A percentile compares a stretch with the other conserved stretches of the same genome.
phyloP scores from a whole-genome alignment of 306 rosid genomes.

The Quercus agrifolia region DNA sequence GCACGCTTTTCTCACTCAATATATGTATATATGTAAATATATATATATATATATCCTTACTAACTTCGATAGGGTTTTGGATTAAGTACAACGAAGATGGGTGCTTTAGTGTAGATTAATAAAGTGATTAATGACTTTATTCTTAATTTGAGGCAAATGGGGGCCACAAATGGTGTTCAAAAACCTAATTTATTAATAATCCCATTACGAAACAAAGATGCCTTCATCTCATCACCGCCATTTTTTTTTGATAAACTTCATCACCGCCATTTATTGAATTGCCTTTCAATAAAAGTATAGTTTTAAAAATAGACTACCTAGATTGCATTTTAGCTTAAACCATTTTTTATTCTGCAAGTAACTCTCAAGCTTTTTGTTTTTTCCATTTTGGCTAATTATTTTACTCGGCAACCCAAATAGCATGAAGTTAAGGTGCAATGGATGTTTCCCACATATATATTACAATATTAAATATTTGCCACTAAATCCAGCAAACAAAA shows the following conservation, averaged over 20 bases:
- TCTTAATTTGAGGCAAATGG: slow-evolving; percentile 11
- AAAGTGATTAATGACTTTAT: slow-evolving; percentile 25
- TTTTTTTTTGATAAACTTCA: background rate
- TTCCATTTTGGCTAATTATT: background rate
- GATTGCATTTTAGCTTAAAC: background rate
- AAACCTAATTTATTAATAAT: slow-evolving; percentile 49
- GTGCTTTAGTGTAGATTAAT: slow-evolving; percentile 10
- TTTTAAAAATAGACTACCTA: slow-evolving; percentile 3
- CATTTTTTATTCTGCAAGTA: background rate
- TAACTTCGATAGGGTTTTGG: slow-evolving; percentile 26
- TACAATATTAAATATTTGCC: background rate
- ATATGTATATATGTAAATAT: background rate
- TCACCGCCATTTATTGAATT: slow-evolving; percentile 32
- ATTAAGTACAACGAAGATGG: slow-evolving; percentile 25
- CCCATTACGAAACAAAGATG: slow-evolving; percentile 14
- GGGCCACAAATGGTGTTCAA: slow-evolving; percentile 21
- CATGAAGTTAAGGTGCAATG: slow-evolving; percentile 18
- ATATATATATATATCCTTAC: slow-evolving; percentile 1
- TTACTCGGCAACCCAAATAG: slow-evolving; percentile 17
- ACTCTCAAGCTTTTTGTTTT: background rate
- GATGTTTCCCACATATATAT: slow-evolving; percentile 28
- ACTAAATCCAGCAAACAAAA: background rate
- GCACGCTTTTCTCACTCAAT: slow-evolving; percentile 20
- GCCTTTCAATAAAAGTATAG: background rate
- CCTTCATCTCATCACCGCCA: slow-evolving; percentile 26